Base-by-base conservation (phyloP, 2,329 filamentous ascomycete genomes). In the Arthrobotrys sphaeroides region DNA sequence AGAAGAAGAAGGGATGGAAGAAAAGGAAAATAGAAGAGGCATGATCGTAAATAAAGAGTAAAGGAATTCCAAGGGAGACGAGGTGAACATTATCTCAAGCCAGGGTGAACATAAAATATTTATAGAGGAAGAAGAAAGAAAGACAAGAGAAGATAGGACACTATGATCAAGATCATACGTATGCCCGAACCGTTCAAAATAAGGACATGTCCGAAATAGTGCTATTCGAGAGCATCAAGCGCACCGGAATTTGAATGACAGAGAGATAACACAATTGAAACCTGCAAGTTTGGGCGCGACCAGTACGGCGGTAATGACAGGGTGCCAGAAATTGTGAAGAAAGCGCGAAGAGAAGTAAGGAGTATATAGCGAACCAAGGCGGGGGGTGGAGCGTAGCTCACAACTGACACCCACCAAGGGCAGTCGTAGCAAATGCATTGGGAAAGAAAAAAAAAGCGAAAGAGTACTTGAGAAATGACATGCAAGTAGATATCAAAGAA, bases 261-360 rank as follows among this genome's bases (percentile, higher is more conserved):
- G 10, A 31, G 4, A 2, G 10, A n/a, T 1, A 26, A 28, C 1
- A 45, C 22, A 38, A 38, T n/a, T n/a, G n/a, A 49, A 38, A 6
- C 12, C 10, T 51, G 33, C 16, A 51, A 66, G 45, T 16, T 66
- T 49, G 60, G 31, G n/a, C 51, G 55, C 64, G 26, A 43, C 70
- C 57, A 42, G 62, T 68, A 64, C 61, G 43, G 62, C 64, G 70
- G 70, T 74, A 74, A 68, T 26, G 70, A 74, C 70, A 68, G 70
- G 62, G 68, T 57, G 62, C 70, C 62, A 62, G 62, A 55, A 59
- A 74, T 74, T 57, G 70, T 62, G 45, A 55, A 38, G 36, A n/a
- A n/a, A n/a, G 12, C 62, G 70, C 57, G 45, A 55, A 38, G 36
- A n/a, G 36, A n/a, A 16, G 12, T 12, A 49, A 16, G 53, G 20